Conservation (phyloP, 1,284 basidiomycete species). For the Ustilago shanxiensis region DNA sequence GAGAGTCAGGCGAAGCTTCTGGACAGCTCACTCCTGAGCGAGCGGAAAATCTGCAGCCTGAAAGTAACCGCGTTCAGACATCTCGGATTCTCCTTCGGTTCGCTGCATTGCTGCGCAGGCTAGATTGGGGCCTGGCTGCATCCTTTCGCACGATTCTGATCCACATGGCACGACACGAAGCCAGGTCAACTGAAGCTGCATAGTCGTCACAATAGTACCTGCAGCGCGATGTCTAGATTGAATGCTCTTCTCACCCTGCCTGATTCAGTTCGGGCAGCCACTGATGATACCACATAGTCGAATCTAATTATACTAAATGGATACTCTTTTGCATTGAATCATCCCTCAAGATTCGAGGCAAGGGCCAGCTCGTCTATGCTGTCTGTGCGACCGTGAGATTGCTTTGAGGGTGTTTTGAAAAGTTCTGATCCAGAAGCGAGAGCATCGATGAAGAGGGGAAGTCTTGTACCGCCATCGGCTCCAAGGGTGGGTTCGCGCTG, state of each 20-base stretch:
- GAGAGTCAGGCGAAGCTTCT: neutral
- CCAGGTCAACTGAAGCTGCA: neutral
- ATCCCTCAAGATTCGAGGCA: slow-evolving; percentile 22
- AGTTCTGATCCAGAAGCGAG: slow-evolving; percentile 53
- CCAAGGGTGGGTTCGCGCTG: slow-evolving; percentile 50
- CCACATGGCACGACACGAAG: slow-evolving; percentile 24
- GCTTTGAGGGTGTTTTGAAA: slow-evolving; percentile 15
- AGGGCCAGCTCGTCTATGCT: slow-evolving; percentile 30
- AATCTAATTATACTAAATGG: neutral
- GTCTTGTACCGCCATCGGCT: slow-evolving; percentile 50
- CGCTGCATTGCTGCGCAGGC: slow-evolving; percentile 9
- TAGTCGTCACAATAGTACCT: too few relatives aligned
- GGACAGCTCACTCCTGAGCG: slow-evolving; percentile 1
- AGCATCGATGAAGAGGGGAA: slow-evolving; percentile 60
- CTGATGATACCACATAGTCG: neutral
- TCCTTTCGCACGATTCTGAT: slow-evolving; percentile 23
- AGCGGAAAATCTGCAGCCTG: neutral
- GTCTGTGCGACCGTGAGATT: neutral
- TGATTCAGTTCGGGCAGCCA: neutral
- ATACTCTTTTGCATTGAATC: neutral
- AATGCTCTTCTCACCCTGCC: too few relatives aligned
- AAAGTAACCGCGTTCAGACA: neutral
- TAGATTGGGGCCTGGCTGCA: slow-evolving; percentile 24
- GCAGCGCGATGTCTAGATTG: too few relatives aligned
- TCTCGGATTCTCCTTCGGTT: slow-evolving; percentile 18